Evolutionary conservation across 192 early-diverging fungal genomes (phyloP), one percentile per base, ranked within the genome.

Genomic region (Linderina pennispora): DNA sequence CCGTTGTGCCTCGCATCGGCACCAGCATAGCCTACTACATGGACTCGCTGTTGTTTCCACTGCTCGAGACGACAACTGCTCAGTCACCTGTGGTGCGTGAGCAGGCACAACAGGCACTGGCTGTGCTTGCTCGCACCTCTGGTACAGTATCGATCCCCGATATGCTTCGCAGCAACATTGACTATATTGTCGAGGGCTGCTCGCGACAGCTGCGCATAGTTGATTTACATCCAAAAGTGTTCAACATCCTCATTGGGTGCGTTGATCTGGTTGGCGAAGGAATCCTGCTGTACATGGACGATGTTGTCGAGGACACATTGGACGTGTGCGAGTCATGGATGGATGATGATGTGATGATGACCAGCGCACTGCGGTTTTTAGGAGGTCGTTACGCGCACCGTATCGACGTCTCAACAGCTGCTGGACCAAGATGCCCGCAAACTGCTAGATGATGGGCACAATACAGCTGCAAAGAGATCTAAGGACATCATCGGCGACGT

Each of bases 131-230:
- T 0, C 44, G 41, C 3, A 45, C 59, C 3, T 48, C 39, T 8
- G 39, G 44, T 1, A 31, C 43, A 0, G 4, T 2, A 1, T 42
- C 47, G 2, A 35, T 70, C 11, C 26, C 59, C 11, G 40, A 50
- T 4, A 47, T 70, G 66, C 46, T 70, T 10, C 43, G 32, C 9
- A 34, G 40, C 8, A 70, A 70, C 32, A 32, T 70, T 8, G 66
- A 70, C 32, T 70, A 70, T 33, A 70, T 70, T 5, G 55, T 70
- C 25, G 66, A 70, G 32, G 66, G 50, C 13, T 62, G 66, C 14
- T 48, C 66, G 26, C 54, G 40, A 17, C 58, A 62, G 33, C 25
- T 70, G n/a, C 54, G 59, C 40, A n/a, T 50, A n/a, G 45, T 58
- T 4, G 50, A 56, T 3, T 18, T 70, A 19, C 46, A 54, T 19